Evolutionary conservation across 1,284 basidiomycete genomes (phyloP), one percentile per base, ranked within the genome.

Genomic region (Cutaneotrichosporon sp.): DNA sequence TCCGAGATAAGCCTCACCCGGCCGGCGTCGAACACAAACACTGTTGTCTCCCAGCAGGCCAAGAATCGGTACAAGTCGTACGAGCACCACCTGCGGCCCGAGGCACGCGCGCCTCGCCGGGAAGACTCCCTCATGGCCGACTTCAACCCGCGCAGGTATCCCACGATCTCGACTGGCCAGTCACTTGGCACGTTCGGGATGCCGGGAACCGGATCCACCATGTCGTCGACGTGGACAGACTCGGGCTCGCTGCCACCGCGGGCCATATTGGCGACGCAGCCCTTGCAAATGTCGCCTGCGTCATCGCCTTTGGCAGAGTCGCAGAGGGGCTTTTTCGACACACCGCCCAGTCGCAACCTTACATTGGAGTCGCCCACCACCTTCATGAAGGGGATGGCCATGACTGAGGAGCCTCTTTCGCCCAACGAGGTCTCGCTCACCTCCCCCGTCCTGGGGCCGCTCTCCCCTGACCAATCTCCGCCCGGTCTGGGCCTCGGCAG

Each of bases 51-150:
- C 7, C 66, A 66, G 4, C 34, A 60, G 3, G 62, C 71, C 1
- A 61, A 60, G n/a, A 59, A 64, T 33, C 64, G 58, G 7, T 71
- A 72, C 60, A 67, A 67, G 47, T 56, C 65, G 4, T 74, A 64
- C 51, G 71, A 74, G 52, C 68, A 73, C 42, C 72, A 73, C 50
- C 65, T 74, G n/a, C 58, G 52, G 14, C 67, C 65, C 1, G 65
- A 69, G n/a, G 22, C 24, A 50, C 47, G 53, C 24, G 50, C 58
- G 8, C 55, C 49, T 11, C 29, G 36, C 20, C 51, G 27, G 13
- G 27, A 11, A 24, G 25, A 58, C 14, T 45, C 31, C 10, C n/a
- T 45, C 11, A 20, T 33, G 13, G 27, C 6, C 16, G 42, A 25
- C 18, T 25, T 33, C n/a, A 22, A 53, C 38, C 51, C 22, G 16